Conservation (phyloP, 371 early-diverging fungal genomes). For the Rhizopus stolonifer region DNA sequence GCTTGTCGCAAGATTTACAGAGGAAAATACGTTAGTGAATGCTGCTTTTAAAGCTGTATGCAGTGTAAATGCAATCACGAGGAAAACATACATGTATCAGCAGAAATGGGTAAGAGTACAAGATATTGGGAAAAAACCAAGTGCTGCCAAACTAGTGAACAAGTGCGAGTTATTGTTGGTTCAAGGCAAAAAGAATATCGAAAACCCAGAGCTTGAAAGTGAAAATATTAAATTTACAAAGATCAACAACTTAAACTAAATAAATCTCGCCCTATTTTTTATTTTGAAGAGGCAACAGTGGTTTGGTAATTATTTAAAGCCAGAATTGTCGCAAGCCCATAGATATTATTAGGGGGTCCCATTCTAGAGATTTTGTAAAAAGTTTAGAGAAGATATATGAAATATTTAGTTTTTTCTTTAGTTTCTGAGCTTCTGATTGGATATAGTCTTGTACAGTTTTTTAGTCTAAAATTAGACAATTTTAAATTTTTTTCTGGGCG, state of each 20-base stretch:
- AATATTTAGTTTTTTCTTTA: no score
- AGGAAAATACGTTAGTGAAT: conserved; percentile 20
- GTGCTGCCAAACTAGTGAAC: conserved; percentile 43
- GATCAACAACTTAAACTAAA: background rate
- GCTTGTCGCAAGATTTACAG: conserved; percentile 59
- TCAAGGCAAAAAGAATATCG: conserved; percentile 65
- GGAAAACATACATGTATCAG: conserved; percentile 58
- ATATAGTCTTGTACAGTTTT: no score
- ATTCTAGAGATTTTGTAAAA: no score
- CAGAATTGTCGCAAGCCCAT: no score
- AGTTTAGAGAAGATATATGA: no score
- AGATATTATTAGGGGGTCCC: no score
- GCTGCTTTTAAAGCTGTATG: conserved; percentile 64
- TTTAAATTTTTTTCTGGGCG: no score
- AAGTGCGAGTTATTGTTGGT: conserved; percentile 66
- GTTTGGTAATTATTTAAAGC: no score
- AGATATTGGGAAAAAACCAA: conserved; percentile 27
- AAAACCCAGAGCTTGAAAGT: conserved; percentile 35
- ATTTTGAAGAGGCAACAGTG: no score
- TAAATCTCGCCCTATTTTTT: no score
- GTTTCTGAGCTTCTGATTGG: no score
- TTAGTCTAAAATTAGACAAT: no score
- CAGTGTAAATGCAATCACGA: conserved; percentile 72
- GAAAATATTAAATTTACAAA: conserved; percentile 10
- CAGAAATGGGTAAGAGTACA: conserved; percentile 18